Evolutionary conservation across 768 basidiomycete species (phyloP).

Genomic region (Lentinula lateritia): DNA sequence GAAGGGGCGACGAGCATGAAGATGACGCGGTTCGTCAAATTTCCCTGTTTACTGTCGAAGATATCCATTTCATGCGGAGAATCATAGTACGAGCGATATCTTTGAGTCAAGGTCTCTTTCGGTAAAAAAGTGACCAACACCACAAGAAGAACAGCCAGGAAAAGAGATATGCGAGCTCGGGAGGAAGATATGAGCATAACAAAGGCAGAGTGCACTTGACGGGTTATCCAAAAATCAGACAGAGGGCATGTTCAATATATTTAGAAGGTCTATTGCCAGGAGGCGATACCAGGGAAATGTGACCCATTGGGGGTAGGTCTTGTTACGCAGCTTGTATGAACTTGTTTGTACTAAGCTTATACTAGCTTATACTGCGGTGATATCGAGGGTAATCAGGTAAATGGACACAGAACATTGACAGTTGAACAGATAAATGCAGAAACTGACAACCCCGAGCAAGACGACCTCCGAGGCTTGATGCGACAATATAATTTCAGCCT

Average conservation of each 20-base stretch:
- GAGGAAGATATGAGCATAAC: not conserved
- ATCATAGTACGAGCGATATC: conserved; percentile 1
- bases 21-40: conserved; percentile 20
- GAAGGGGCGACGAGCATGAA: conserved; percentile 21
- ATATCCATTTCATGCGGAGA: not conserved
- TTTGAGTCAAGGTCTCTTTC: not conserved
- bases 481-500: no score
- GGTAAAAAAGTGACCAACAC: not conserved
- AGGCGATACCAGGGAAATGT: no score
- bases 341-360: no score
- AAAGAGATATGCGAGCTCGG: not conserved
- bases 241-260: not conserved
- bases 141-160: not conserved
- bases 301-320: no score
- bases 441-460: no score
- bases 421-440: no score
- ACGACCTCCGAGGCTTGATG: no score
- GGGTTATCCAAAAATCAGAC: not conserved
- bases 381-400: no score
- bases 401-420: no score
- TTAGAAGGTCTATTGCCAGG: no score
- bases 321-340: no score
- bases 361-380: no score
- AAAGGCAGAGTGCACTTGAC: not conserved
- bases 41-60: not conserved